Evolutionary conservation across 1,139 yeast genomes (phyloP).

Genomic region (Diutina siamensis): DNA sequence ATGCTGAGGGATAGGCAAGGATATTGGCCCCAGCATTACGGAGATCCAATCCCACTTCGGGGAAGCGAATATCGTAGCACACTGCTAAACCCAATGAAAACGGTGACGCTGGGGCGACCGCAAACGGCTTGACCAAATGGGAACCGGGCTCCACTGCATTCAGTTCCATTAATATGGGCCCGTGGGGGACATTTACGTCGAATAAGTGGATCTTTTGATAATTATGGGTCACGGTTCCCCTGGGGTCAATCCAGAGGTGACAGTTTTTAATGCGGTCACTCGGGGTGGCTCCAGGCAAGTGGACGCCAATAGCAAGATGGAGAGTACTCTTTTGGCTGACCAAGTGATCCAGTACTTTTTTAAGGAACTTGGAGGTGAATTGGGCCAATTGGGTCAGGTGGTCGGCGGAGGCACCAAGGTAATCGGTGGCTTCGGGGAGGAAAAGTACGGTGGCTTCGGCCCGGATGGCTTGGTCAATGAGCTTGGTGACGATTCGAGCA

Average conservation of each 20-base stretch:
- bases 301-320: conserved; percentile 57
- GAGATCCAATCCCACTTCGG: conserved; percentile 60
- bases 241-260: conserved; percentile 53
- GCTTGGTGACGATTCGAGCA: conserved; percentile 41
- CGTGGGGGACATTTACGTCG: conserved; percentile 73
- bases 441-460: conserved; percentile 56
- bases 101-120: conserved; percentile 18
- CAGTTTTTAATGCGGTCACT: conserved; percentile 51
- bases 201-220: conserved; percentile 85
- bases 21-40: conserved; percentile 68
- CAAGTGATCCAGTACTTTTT: conserved; percentile 22
- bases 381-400: conserved; percentile 57
- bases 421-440: conserved; percentile 90
- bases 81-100: conserved; percentile 67
- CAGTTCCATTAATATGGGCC: conserved; percentile 66
- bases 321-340: conserved; percentile 11
- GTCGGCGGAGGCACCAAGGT: conserved; percentile 56
- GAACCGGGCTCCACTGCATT: conserved; percentile 75
- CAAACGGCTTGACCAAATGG: conserved; percentile 41
- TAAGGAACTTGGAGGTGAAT: conserved; percentile 39
- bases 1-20: conserved; percentile 80
- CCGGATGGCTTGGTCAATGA: conserved; percentile 52
- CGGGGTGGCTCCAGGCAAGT: conserved; percentile 45
- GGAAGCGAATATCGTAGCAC: conserved; percentile 84
- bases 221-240: conserved; percentile 51